Evolutionary conservation across 352 stramenopile species (phyloP).

Genomic region (Phytophthora hibernalis): DNA sequence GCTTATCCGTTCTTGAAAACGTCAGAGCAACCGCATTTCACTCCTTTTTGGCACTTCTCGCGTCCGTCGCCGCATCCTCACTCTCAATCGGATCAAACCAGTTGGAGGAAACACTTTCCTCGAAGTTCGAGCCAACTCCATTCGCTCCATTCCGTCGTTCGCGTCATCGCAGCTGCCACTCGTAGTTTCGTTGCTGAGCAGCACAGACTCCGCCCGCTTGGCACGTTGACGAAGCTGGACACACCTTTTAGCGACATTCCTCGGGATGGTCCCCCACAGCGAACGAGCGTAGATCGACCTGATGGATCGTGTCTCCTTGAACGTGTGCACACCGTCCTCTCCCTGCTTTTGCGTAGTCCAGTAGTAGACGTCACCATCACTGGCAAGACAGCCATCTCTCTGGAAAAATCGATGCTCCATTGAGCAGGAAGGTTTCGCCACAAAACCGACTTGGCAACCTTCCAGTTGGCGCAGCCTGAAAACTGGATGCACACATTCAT

Average conservation of each 20-base stretch:
- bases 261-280: conserved; percentile 1
- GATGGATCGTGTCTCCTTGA: conserved; percentile 13
- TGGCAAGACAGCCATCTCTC: conserved; percentile 4
- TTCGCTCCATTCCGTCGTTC: conserved; percentile 11
- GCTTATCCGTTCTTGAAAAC: conserved; percentile 11
- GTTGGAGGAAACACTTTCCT: conserved; percentile 9
- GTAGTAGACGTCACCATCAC: conserved; percentile 8
- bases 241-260: conserved; percentile 11
- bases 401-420: conserved; percentile 19
- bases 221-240: conserved; percentile 14
- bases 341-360: conserved; percentile 8
- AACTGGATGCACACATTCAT: conserved; percentile 16
- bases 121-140: background rate
- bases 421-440: conserved; percentile 16
- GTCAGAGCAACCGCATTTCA: background rate
- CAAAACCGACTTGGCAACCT: conserved; percentile 4
- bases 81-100: conserved; percentile 17
- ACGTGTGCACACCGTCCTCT: background rate
- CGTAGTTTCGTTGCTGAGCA: background rate
- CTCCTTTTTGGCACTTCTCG: conserved; percentile 1
- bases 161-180: background rate
- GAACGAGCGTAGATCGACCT: conserved; percentile 19
- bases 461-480: conserved; percentile 10
- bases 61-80: background rate
- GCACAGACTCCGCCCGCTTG: conserved; percentile 4